These are phyloP conservation scores for Gossypium mustelinum DNA, from an alignment of 345 rosid species.

Conservation along the genomic window DNA sequence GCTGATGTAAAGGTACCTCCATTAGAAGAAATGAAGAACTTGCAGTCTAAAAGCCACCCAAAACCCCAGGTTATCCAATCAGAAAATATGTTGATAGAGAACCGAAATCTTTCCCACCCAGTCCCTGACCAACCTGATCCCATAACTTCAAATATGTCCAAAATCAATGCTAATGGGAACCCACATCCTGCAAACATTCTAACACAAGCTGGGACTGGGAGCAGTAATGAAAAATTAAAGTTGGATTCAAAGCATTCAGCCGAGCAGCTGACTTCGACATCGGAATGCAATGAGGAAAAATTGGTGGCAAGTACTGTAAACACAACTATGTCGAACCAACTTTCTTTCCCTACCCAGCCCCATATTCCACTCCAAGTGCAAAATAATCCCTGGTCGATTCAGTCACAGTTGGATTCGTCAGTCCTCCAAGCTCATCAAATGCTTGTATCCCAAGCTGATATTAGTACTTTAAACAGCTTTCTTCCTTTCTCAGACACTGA, in stretches of 20 bases:
- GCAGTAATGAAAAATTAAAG: constrained; percentile 33
- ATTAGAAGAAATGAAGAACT: constrained; percentile 37
- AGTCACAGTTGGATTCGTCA: constrained; percentile 36
- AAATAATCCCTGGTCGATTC: constrained; percentile 36
- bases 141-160: constrained; percentile 34
- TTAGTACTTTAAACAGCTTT: constrained; percentile 33
- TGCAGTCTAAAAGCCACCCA: constrained; percentile 40
- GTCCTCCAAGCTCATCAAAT: constrained; percentile 34
- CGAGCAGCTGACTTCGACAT: constrained; percentile 38
- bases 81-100: constrained; percentile 30
- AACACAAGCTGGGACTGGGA: constrained; percentile 26
- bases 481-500: constrained; percentile 54
- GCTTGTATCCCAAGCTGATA: constrained; percentile 44
- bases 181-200: constrained; percentile 30
- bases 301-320: constrained; percentile 20
- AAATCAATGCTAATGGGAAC: constrained; percentile 34
- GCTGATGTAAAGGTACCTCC: constrained; percentile 32
- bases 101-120: constrained; percentile 32
- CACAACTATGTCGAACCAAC: constrained; percentile 27
- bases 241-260: constrained; percentile 42
- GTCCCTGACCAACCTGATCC: constrained; percentile 29
- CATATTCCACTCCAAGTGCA: constrained; percentile 37
- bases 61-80: constrained; percentile 38
- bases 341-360: constrained; percentile 36
- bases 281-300: constrained; percentile 41